phyloP scores from a whole-genome alignment of 257 asterid species.

The Coffea canephora region DNA sequence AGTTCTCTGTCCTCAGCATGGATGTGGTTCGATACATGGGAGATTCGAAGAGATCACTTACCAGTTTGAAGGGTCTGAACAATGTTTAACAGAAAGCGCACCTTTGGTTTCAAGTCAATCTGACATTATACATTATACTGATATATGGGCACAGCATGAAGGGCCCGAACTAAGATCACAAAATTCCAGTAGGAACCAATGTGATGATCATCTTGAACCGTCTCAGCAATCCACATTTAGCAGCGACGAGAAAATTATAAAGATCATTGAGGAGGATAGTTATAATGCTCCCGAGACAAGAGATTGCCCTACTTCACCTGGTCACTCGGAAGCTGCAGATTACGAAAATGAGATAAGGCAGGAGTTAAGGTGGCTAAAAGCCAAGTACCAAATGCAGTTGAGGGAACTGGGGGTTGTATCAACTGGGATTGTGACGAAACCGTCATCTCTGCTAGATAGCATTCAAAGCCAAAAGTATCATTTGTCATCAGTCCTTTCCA shows the following conservation, averaged over 20 bases:
- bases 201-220: constrained; percentile 22
- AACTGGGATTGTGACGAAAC: constrained; percentile 15
- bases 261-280: constrained; percentile 8
- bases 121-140: constrained; percentile 31
- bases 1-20: constrained; percentile 31
- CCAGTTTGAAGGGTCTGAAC: constrained; percentile 49
- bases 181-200: constrained; percentile 11
- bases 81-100: constrained; percentile 35
- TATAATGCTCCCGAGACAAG: constrained; percentile 20
- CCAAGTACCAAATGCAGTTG: constrained; percentile 28
- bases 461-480: constrained; percentile 18
- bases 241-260: constrained; percentile 13
- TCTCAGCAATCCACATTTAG: constrained; percentile 19
- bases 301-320: constrained; percentile 17
- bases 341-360: constrained; percentile 36
- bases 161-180: constrained; percentile 26
- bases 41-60: constrained; percentile 49
- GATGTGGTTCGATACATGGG: constrained; percentile 48
- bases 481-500: constrained; percentile 1
- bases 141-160: constrained; percentile 39
- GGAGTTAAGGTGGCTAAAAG: constrained; percentile 43
- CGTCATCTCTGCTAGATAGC: constrained; percentile 16
- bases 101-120: constrained; percentile 28
- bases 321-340: constrained; percentile 21
- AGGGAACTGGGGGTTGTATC: constrained; percentile 27